Conservation (phyloP, 2,329 filamentous ascomycete species). For the Helminthosporium solani region DNA sequence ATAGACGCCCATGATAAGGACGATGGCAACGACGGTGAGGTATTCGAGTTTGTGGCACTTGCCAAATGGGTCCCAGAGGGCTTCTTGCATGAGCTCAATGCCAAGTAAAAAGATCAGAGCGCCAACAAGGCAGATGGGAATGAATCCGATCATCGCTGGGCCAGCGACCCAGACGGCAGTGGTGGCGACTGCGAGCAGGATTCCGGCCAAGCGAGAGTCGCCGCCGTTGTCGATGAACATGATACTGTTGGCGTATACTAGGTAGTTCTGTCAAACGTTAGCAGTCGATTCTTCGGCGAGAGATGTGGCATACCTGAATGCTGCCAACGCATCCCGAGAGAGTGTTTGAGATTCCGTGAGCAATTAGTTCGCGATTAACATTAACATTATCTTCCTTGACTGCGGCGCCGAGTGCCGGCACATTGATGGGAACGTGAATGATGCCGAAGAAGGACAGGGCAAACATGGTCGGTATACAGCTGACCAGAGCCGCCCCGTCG, state of each 20-base stretch:
- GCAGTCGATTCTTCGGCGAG: not conserved
- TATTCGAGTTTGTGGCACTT: conserved; percentile 88
- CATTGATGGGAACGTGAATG: conserved; percentile 96
- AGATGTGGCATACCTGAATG: conserved; percentile 58
- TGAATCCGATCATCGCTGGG: conserved; percentile 85
- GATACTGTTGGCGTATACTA: conserved; percentile 97
- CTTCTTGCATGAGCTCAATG: conserved; percentile 87
- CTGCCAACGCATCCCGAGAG: conserved; percentile 83
- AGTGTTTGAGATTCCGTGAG: conserved; percentile 91
- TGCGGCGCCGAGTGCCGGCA: conserved; percentile 86
- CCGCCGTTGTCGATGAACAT: conserved; percentile 94
- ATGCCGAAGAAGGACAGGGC: conserved; percentile 97
- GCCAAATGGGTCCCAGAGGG: conserved; percentile 82
- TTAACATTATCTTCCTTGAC: conserved; percentile 90
- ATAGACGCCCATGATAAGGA: conserved; percentile 92
- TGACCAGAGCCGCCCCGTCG: conserved; percentile 77
- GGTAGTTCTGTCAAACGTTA: conserved; percentile 67
- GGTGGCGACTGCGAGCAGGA: conserved; percentile 79
- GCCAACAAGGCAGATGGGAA: conserved; percentile 95
- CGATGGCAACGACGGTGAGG: conserved; percentile 82
- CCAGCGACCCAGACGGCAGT: conserved; percentile 81
- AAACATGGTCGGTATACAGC: conserved; percentile 91
- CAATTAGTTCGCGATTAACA: conserved; percentile 85
- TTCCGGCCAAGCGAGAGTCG: conserved; percentile 79
- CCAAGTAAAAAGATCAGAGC: conserved; percentile 93